phyloP scores from a whole-genome alignment of 345 rosid species.

The Rhodomyrtus tomentosa region DNA sequence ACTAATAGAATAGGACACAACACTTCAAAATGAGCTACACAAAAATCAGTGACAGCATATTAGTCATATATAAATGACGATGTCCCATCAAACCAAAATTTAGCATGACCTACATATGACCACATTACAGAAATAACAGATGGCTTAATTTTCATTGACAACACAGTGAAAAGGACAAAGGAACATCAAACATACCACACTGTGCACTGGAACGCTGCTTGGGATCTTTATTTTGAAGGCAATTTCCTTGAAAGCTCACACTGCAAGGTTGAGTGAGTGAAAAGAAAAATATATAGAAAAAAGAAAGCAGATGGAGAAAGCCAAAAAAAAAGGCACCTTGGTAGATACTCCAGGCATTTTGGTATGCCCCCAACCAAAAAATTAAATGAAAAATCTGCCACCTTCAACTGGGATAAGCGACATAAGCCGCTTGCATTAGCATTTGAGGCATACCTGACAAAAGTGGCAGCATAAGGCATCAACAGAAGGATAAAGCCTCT shows the following conservation, averaged over 20 bases:
- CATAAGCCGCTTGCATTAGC: constrained; percentile 60
- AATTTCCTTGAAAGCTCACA: constrained; percentile 84
- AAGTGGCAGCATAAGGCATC: neutral
- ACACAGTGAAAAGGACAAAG: neutral
- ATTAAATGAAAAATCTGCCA: constrained; percentile 80
- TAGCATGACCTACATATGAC: neutral
- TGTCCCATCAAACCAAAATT: neutral
- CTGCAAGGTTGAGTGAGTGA: constrained; percentile 19
- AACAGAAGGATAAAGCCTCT: neutral
- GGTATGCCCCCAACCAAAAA: constrained; percentile 81
- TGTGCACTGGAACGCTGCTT: constrained; percentile 58
- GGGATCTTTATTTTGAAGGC: constrained; percentile 47
- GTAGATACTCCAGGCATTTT: constrained; percentile 66
- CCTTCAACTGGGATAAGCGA: constrained; percentile 55
- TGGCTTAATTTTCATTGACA: neutral
- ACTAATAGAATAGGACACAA: neutral
- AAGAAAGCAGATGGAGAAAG: neutral
- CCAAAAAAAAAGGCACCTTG: constrained; percentile 32
- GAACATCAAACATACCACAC: constrained; percentile 46
- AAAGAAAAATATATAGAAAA: neutral
- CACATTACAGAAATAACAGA: neutral
- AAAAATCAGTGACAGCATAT: neutral
- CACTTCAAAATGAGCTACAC: neutral
- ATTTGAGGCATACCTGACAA: constrained; percentile 47
- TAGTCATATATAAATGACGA: neutral